Evolutionary conservation across 129 eudicot genomes (phyloP).

Genomic region (Flaveria ramosissima): DNA sequence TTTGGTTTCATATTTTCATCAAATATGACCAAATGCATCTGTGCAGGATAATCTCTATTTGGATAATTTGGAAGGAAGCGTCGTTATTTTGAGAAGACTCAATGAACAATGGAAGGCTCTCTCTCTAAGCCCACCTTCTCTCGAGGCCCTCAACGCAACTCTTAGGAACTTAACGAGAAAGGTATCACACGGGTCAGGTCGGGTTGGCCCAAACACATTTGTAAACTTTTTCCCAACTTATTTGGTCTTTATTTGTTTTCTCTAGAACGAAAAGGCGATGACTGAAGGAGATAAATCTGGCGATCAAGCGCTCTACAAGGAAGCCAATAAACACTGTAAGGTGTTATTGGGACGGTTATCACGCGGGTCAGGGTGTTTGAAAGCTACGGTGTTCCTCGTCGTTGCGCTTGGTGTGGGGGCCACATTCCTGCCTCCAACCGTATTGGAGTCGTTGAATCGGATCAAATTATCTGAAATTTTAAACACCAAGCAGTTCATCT

Average conservation of each 20-base stretch:
- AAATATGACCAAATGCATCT: neutral
- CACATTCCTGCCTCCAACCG: slow-evolving; percentile 45
- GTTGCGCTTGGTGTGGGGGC: slow-evolving; percentile 55
- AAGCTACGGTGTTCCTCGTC: slow-evolving; percentile 46
- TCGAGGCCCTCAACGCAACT: slow-evolving; percentile 52
- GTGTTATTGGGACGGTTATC: slow-evolving; percentile 56
- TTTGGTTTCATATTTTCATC: neutral
- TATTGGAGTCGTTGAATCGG: slow-evolving; percentile 54
- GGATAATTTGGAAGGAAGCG: slow-evolving; percentile 72
- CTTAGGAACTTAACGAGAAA: slow-evolving; percentile 66
- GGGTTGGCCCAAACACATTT: neutral
- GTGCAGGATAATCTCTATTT: slow-evolving; percentile 64
- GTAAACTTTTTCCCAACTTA: neutral
- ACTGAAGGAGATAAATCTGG: slow-evolving; percentile 47
- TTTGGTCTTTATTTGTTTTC: neutral
- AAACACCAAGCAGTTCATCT: slow-evolving; percentile 35
- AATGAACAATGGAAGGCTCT: slow-evolving; percentile 65
- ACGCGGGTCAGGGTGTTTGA: slow-evolving; percentile 63
- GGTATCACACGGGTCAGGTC: slow-evolving; percentile 35
- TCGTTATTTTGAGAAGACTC: slow-evolving; percentile 56
- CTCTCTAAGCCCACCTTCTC: slow-evolving; percentile 57
- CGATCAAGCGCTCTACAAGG: slow-evolving; percentile 48
- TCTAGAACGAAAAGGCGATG: slow-evolving; percentile 71
- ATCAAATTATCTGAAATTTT: slow-evolving; percentile 49
- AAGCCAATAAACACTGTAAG: slow-evolving; percentile 78